Evolutionary conservation across 192 early-diverging fungal species (phyloP), one percentile per base, ranked within the genome.

Genomic region (Backusella morwellensis): DNA sequence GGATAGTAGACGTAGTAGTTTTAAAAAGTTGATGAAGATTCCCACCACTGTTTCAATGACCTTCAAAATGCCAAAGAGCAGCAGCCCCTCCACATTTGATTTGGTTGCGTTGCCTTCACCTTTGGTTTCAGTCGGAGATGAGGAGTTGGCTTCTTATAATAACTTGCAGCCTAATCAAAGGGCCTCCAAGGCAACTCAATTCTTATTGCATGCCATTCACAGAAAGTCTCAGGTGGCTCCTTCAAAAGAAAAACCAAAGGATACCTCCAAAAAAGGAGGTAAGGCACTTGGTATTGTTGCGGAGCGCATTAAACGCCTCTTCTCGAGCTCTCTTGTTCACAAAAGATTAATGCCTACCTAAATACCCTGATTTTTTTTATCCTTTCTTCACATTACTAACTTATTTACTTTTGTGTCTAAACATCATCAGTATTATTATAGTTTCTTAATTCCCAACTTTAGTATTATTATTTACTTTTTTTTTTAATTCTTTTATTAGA

Each of bases 91-190:
- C 9, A 41, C 68, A 12, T 40, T 70, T 40, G n/a, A 70, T 70
- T 41, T 70, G 38, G 19, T 38, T 21, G 14, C 68, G n/a, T 41
- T 70, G 2, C 68, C 68, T 70, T 70, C 68, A 35, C 68, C 68
- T 26, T 38, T 70, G 5, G 38, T 70, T 21, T 70, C 68, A 23
- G 68, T 70, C 35, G 68, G 68, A 70, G 68, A 70, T 70, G 68
- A 70, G 35, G 68, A 70, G 68, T 70, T 70, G 68, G 68, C 68
- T 70, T 70, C 68, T 17, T 70, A 70, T 26, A 69, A 35, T 21
- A 63, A 29, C 56, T 29, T 29, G 21, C 56, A 35, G n/a, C 68
- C 68, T 34, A 35, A 70, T 9, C 68, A 70, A 70, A 70, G 38
- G 35, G 68, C 68, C 9, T 70, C 35, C 4, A 70, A 70, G 17